Conservation (phyloP, 1,284 basidiomycete species). For the Pulchroboletus neoregius region DNA sequence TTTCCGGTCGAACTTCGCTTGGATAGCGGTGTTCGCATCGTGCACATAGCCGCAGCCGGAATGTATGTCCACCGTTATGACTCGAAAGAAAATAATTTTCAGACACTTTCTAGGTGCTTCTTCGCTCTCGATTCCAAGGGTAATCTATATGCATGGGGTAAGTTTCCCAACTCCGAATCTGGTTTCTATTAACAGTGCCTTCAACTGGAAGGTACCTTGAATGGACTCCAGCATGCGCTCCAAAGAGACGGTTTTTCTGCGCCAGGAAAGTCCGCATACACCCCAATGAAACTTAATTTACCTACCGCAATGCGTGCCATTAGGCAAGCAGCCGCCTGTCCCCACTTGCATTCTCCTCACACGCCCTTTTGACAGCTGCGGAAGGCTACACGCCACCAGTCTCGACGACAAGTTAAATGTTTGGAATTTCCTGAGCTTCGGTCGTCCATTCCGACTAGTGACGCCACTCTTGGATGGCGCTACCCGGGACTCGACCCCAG, state of each 20-base stretch:
- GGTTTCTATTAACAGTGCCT: conserved; percentile 6
- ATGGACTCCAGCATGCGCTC: conserved; percentile 45
- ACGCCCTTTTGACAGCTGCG: conserved; percentile 49
- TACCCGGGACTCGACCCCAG: conserved; percentile 45
- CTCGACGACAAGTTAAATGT: conserved; percentile 55
- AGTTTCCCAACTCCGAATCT: background rate
- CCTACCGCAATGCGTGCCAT: conserved; percentile 55
- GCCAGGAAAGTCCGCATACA: conserved; percentile 44
- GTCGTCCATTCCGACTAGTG: conserved; percentile 61
- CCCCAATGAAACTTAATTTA: conserved; percentile 54
- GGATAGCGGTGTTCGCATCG: conserved; percentile 54
- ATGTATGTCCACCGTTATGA: conserved; percentile 49
- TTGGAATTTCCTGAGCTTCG: conserved; percentile 76
- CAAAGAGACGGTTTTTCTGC: conserved; percentile 55
- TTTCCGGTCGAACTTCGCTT: conserved; percentile 60
- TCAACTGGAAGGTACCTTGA: conserved; percentile 55
- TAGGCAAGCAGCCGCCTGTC: conserved; percentile 42
- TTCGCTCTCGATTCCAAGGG: conserved; percentile 76
- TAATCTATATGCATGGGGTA: conserved; percentile 80
- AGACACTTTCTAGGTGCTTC: conserved; percentile 58
- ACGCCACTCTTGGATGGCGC: conserved; percentile 46
- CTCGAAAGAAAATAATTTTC: conserved; percentile 6
- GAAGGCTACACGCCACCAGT: conserved; percentile 65
- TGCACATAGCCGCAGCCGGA: conserved; percentile 73
- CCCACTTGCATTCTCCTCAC: conserved; percentile 14